phyloP scores from a whole-genome alignment of 148 eudicot species.

The Nepenthes mirabilis region DNA sequence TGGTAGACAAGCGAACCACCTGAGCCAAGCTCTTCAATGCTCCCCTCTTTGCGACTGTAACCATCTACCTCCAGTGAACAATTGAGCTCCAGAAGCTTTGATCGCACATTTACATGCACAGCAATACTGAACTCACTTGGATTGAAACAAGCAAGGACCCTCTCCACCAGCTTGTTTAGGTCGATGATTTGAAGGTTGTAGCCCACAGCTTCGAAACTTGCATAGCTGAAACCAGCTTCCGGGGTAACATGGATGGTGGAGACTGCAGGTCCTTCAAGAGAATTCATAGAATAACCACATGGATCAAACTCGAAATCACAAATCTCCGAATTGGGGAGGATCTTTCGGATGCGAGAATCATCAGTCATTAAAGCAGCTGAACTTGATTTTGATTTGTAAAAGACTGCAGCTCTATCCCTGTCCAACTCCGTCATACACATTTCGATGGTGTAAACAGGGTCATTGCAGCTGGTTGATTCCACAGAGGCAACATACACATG shows the following conservation, averaged over 20 bases:
- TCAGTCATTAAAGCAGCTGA: slow-evolving; percentile 59
- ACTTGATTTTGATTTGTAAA: slow-evolving; percentile 34
- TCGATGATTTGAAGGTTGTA: slow-evolving; percentile 35
- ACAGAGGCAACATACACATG: slow-evolving; percentile 55
- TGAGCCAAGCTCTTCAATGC: slow-evolving; percentile 36
- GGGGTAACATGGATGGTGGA: slow-evolving; percentile 83
- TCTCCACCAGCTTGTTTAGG: slow-evolving; percentile 31
- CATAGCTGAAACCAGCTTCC: slow-evolving; percentile 82
- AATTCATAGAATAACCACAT: slow-evolving; percentile 84
- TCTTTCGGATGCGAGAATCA: slow-evolving; percentile 49
- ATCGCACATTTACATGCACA: slow-evolving; percentile 25
- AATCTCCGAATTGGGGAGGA: slow-evolving; percentile 57
- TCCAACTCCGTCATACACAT: slow-evolving; percentile 80
- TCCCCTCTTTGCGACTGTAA: slow-evolving; percentile 31
- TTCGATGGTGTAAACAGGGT: slow-evolving; percentile 37
- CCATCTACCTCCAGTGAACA: slow-evolving; percentile 20
- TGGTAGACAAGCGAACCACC: slow-evolving; percentile 56
- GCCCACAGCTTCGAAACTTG: slow-evolving; percentile 75
- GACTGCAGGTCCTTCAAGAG: slow-evolving; percentile 45
- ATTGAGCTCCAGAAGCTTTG: slow-evolving; percentile 8
- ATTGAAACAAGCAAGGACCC: slow-evolving; percentile 59
- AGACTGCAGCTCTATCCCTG: slow-evolving; percentile 43
- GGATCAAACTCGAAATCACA: slow-evolving; percentile 80
- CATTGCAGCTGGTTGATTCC: slow-evolving; percentile 2
- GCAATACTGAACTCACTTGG: slow-evolving; percentile 59